Conservation (phyloP, 148 eudicot genomes). For the Cornus controversa region DNA sequence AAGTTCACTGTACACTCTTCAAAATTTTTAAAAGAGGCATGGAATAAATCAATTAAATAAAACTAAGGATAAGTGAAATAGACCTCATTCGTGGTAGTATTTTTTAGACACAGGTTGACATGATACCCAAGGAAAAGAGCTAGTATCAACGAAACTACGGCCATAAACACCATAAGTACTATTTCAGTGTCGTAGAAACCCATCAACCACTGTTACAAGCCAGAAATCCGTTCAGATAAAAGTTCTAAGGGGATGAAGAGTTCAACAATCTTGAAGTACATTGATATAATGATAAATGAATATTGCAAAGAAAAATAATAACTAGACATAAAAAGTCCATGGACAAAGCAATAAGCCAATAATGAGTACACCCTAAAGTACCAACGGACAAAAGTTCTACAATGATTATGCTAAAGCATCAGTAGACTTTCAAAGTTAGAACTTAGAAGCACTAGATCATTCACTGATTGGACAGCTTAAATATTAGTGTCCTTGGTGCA, state of each 20-base stretch:
- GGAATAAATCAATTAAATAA: slow-evolving; percentile 4
- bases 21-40: not conserved
- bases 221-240: slow-evolving; percentile 10
- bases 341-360: not conserved
- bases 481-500: not conserved
- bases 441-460: too few relatives aligned
- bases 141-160: slow-evolving; percentile 69
- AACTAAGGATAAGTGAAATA: slow-evolving; percentile 3
- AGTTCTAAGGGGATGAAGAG: not conserved
- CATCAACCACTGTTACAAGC: slow-evolving; percentile 76
- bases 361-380: not conserved
- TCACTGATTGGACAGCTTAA: not conserved
- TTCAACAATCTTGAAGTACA: not conserved
- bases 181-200: slow-evolving; percentile 81
- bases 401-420: not conserved
- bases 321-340: too few relatives aligned
- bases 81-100: slow-evolving; percentile 95
- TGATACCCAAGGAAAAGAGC: slow-evolving; percentile 88
- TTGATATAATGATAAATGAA: not conserved
- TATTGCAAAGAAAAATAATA: not conserved
- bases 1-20: not conserved
- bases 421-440: not conserved
- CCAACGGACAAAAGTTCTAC: not conserved
- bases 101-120: slow-evolving; percentile 72
- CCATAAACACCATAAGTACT: slow-evolving; percentile 84